Evolutionary conservation across 352 stramenopile genomes (phyloP).

Genomic region (Globisporangium sylvaticum): DNA sequence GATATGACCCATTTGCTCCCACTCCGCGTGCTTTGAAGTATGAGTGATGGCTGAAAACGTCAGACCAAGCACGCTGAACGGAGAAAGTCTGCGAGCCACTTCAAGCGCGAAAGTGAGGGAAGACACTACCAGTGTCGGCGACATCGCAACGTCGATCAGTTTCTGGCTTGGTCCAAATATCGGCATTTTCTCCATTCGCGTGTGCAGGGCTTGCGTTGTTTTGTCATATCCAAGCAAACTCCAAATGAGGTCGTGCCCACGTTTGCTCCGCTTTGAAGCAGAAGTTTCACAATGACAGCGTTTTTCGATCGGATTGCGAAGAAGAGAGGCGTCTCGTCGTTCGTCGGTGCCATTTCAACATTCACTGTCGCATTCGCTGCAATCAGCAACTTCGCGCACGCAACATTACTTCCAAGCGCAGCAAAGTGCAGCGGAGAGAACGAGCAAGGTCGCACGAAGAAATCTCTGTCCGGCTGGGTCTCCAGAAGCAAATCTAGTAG

Average conservation of each 20-base stretch:
- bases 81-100: slow-evolving; percentile 23
- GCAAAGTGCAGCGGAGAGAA: slow-evolving; percentile 63
- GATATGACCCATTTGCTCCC: slow-evolving; percentile 36
- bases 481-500: slow-evolving; percentile 55
- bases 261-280: slow-evolving; percentile 39
- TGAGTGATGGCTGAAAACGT: slow-evolving; percentile 13
- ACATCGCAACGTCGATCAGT: slow-evolving; percentile 5
- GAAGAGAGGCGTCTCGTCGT: slow-evolving; percentile 46
- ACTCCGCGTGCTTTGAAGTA: slow-evolving; percentile 26
- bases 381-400: slow-evolving; percentile 44
- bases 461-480: slow-evolving; percentile 32
- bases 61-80: slow-evolving; percentile 24
- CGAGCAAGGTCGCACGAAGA: slow-evolving; percentile 32
- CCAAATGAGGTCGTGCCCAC: slow-evolving; percentile 36
- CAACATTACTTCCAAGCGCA: slow-evolving; percentile 30
- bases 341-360: slow-evolving; percentile 25
- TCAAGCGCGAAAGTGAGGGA: slow-evolving; percentile 48
- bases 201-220: neutral
- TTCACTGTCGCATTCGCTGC: slow-evolving; percentile 35
- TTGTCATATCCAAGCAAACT: slow-evolving; percentile 18
- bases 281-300: slow-evolving; percentile 38
- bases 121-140: slow-evolving; percentile 26
- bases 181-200: neutral
- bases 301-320: slow-evolving; percentile 58
- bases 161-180: slow-evolving; percentile 7